These are phyloP conservation scores for Penicilliopsis zonata DNA, from an alignment of 495 filamentous ascomycete species.

Conservation along the genomic window DNA sequence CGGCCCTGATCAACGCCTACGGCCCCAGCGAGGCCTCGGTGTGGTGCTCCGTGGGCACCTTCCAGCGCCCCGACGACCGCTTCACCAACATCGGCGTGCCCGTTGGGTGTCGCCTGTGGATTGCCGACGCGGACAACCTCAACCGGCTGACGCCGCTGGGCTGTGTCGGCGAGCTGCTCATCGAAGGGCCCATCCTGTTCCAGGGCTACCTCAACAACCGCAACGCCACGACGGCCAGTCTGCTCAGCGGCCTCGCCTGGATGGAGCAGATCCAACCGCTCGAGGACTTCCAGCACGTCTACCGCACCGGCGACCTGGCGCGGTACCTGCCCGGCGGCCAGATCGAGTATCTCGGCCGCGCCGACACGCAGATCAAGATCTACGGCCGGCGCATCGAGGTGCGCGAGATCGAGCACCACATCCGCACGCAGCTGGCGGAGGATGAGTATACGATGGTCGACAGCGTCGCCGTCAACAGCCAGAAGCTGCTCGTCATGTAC, in stretches of 20 bases:
- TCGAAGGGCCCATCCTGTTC: conserved; percentile 28
- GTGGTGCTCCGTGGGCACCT: background rate
- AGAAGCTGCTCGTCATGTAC: no score
- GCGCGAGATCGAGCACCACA: conserved; percentile 80
- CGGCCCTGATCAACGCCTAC: conserved; percentile 11
- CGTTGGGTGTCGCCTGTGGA: conserved; percentile 23
- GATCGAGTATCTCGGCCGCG: conserved; percentile 64
- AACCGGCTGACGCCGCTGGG: conserved; percentile 23
- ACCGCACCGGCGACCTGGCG: conserved; percentile 74
- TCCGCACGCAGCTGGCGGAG: no score
- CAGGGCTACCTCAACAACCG: conserved; percentile 30
- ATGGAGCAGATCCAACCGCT: no score
- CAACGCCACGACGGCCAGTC: no score
- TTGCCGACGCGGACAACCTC: conserved; percentile 22
- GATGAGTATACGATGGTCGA: no score
- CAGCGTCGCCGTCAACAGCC: no score
- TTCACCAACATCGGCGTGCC: conserved; percentile 21
- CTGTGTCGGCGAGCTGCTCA: conserved; percentile 27
- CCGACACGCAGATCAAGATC: conserved; percentile 90
- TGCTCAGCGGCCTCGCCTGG: no score
- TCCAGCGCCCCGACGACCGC: background rate
- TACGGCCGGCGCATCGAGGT: conserved; percentile 92
- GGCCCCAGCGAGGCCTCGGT: conserved; percentile 13
- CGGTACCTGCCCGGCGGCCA: conserved; percentile 61
- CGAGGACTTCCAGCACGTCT: no score